Evolutionary conservation across 1,284 basidiomycete species (phyloP).

Genomic region (Malassezia psittaci): DNA sequence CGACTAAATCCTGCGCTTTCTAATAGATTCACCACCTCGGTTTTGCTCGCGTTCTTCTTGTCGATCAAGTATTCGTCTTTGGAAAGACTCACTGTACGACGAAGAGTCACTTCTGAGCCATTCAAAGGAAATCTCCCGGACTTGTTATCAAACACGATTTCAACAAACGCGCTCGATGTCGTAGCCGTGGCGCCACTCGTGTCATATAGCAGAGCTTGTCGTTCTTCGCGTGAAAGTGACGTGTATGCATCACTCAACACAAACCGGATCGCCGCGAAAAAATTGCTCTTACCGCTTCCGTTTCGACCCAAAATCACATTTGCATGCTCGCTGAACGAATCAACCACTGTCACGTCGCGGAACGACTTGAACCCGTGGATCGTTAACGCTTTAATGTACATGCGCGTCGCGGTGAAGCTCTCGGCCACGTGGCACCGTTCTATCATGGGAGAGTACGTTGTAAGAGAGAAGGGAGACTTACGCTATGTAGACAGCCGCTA

Average conservation of each 20-base stretch:
- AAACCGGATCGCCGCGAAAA: slow-evolving; percentile 67
- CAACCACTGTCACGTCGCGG: slow-evolving; percentile 56
- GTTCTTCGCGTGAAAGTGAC: slow-evolving; percentile 84
- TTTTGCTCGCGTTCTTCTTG: slow-evolving; percentile 86
- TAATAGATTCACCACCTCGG: slow-evolving; percentile 68
- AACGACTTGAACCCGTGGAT: slow-evolving; percentile 84
- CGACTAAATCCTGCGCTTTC: slow-evolving; percentile 78
- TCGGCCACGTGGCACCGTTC: not conserved
- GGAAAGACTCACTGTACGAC: slow-evolving; percentile 79
- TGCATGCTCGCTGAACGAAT: slow-evolving; percentile 51
- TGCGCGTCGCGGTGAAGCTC: slow-evolving; percentile 6
- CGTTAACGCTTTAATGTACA: slow-evolving; percentile 32
- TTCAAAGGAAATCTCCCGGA: slow-evolving; percentile 65
- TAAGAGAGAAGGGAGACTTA: not conserved
- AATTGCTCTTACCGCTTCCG: slow-evolving; percentile 49
- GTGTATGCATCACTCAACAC: slow-evolving; percentile 95
- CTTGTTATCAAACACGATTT: slow-evolving; percentile 49
- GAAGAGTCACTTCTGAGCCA: slow-evolving; percentile 37
- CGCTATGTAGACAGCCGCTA: slow-evolving; percentile 8
- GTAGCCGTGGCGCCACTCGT: slow-evolving; percentile 69
- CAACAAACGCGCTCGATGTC: slow-evolving; percentile 84
- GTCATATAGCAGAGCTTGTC: slow-evolving; percentile 83
- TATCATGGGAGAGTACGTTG: slow-evolving; percentile 4
- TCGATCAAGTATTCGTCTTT: slow-evolving; percentile 98
- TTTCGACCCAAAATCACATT: slow-evolving; percentile 49